Conservation (phyloP, 2,329 filamentous ascomycete species). For the Coniochaeta sp. region DNA sequence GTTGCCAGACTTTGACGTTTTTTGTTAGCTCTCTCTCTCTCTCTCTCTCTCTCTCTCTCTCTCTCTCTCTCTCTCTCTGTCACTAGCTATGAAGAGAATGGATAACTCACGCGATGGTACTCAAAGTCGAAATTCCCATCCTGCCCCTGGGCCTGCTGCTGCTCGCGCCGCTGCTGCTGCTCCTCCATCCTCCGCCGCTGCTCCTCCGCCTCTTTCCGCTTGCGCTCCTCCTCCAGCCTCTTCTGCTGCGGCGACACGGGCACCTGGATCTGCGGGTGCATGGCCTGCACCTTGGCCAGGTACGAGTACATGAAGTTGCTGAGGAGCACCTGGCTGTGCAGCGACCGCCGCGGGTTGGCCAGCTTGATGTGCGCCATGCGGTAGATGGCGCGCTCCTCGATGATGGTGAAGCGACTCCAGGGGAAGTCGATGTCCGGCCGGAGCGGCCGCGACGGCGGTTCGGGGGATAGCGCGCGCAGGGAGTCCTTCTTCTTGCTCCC, state of each 20-base stretch:
- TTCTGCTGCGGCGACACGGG: constrained; percentile 64
- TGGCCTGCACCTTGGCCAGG: constrained; percentile 94
- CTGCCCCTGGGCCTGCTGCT: constrained; percentile 14
- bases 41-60: no score
- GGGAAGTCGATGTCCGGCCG: constrained; percentile 90
- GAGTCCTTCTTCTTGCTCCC: constrained; percentile 67
- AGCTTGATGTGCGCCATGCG: constrained; percentile 98
- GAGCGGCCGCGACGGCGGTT: constrained; percentile 63
- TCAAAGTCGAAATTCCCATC: constrained; percentile 25
- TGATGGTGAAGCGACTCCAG: constrained; percentile 90
- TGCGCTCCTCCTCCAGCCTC: constrained; percentile 35
- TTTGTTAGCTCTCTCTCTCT: neutral
- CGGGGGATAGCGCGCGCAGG: constrained; percentile 73
- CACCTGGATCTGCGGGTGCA: constrained; percentile 93
- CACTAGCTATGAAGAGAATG: neutral
- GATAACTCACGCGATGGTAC: constrained; percentile 24
- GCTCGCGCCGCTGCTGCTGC: constrained; percentile 8
- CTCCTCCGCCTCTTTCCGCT: constrained; percentile 33
- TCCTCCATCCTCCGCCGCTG: constrained; percentile 28
- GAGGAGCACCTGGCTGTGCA: constrained; percentile 90
- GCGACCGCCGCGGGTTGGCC: constrained; percentile 85
- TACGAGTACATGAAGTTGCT: constrained; percentile 99
- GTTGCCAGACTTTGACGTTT: constrained; percentile 14
- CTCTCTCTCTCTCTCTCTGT: neutral
- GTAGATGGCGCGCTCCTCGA: constrained; percentile 95